Base-by-base conservation (phyloP, 1,284 basidiomycete species). In the Tylopilus sp. region DNA sequence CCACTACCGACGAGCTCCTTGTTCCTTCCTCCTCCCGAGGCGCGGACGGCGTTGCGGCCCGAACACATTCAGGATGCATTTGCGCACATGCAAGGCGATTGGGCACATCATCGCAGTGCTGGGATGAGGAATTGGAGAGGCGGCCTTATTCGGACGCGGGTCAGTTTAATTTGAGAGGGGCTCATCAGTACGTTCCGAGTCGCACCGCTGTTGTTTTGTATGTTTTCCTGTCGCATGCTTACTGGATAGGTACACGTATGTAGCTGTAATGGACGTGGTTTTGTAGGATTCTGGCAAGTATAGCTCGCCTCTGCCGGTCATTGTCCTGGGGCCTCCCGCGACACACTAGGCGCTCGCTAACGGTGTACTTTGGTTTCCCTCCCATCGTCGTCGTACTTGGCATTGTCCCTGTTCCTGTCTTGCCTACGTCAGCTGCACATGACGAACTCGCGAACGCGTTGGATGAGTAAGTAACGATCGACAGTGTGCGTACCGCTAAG, bases 51-150 rank as follows among this genome's bases (percentile, higher is more conserved):
- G 0, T 80, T 97, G 55, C 83, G 88, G 51, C 92, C 94, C 0
- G 91, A 94, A 62, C 95, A 97, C 75, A 95, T 97, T 19, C 91
- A 95, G 70, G 94, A 95, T 75, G 95, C 95, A 0, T 97, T 96
- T 76, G 83, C 93, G 2, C 84, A 93, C 67, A 95, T 96, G 89
- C 95, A 96, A 78, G 86, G 90, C 22, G 91, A 95, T 68, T 94
- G 93, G 88, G 84, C 90, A 5, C 91, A 93, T 72, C 85, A 86
- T 58, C 88, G 94, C 55, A 91, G 91, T 26, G 92, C 92, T 1
- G 95, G 95, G 1, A 92, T 96, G 89, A 84, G 90, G 66, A 95
- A 96, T 76, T 96, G 92, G 91, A 84, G 94, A 58, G 94, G 94
- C 13, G 95, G 95, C 0, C 82, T 96, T 53, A 84, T 92, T 55